Conservation (phyloP, 805 yeast species). For the Maudiozyma turicensis region DNA sequence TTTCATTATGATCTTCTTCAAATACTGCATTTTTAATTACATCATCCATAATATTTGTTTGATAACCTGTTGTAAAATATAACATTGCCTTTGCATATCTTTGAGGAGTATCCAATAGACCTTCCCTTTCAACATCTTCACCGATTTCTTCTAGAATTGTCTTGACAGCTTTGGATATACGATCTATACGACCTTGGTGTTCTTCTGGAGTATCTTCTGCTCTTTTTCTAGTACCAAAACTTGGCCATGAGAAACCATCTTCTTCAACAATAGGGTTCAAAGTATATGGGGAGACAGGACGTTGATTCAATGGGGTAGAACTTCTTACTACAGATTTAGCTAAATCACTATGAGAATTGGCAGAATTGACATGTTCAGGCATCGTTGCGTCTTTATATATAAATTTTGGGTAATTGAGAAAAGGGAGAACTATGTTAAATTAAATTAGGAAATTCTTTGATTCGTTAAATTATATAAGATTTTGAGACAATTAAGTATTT, state of each 20-base stretch:
- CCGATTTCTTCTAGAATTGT: conserved; percentile 76
- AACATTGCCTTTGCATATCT: conserved; percentile 95
- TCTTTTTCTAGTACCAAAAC: conserved; percentile 70
- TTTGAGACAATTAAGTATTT: too few species aligned
- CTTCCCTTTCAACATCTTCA: conserved; percentile 83
- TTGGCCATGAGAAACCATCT: conserved; percentile 93
- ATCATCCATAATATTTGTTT: conserved; percentile 75
- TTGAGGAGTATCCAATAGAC: conserved; percentile 87
- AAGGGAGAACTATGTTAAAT: too few species aligned
- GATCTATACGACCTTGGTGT: conserved; percentile 50
- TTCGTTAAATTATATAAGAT: too few species aligned
- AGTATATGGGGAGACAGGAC: conserved; percentile 78
- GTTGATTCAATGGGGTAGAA: conserved; percentile 54
- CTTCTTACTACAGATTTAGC: conserved; percentile 3
- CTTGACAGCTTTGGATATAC: conserved; percentile 76
- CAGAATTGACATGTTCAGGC: neutral
- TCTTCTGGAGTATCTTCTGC: conserved; percentile 62
- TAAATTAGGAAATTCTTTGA: too few species aligned
- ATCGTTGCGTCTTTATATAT: too few species aligned
- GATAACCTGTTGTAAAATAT: conserved; percentile 92
- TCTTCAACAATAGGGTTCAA: conserved; percentile 77
- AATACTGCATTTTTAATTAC: conserved; percentile 92
- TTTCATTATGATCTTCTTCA: conserved; percentile 97
- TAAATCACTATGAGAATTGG: neutral
- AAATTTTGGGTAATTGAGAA: too few species aligned